phyloP scores from a whole-genome alignment of 768 basidiomycete genomes.

The Suillus occidentalis region DNA sequence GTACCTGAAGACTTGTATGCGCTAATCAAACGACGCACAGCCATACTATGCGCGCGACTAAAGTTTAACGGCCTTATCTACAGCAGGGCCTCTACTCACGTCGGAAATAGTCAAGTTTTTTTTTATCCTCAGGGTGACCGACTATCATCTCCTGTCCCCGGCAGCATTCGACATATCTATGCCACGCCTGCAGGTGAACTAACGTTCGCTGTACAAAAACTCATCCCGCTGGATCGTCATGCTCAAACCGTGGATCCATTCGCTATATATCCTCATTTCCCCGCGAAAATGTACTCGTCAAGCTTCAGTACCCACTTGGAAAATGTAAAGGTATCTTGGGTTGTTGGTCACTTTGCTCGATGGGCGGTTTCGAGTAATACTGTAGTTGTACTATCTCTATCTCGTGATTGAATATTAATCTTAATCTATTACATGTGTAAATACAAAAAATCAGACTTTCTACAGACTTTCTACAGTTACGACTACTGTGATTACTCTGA shows the following conservation, averaged over 20 bases:
- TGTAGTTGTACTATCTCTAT: conserved; percentile 3
- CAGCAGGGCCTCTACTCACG: neutral
- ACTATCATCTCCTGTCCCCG: too few species aligned
- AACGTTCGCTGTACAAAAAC: conserved; percentile 6
- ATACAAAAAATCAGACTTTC: too few species aligned
- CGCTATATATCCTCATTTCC: too few species aligned
- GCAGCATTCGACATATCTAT: too few species aligned
- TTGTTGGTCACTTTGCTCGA: neutral
- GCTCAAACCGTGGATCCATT: neutral
- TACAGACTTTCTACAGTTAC: too few species aligned
- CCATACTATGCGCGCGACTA: too few species aligned
- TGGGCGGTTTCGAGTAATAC: conserved; percentile 1
- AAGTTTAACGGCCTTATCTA: too few species aligned
- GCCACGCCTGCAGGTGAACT: too few species aligned
- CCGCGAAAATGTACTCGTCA: neutral
- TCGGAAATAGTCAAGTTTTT: neutral
- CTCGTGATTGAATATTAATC: neutral
- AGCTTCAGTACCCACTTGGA: neutral
- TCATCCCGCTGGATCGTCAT: neutral
- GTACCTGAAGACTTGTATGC: neutral
- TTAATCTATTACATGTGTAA: too few species aligned
- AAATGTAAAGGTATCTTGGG: conserved; percentile 1
- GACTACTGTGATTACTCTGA: too few species aligned
- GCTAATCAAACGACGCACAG: neutral
- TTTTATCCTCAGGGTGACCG: too few species aligned